These are phyloP conservation scores for Dryadomyces quercus-mongolicae DNA, from an alignment of 2,329 filamentous ascomycete genomes.

Conservation along the genomic window DNA sequence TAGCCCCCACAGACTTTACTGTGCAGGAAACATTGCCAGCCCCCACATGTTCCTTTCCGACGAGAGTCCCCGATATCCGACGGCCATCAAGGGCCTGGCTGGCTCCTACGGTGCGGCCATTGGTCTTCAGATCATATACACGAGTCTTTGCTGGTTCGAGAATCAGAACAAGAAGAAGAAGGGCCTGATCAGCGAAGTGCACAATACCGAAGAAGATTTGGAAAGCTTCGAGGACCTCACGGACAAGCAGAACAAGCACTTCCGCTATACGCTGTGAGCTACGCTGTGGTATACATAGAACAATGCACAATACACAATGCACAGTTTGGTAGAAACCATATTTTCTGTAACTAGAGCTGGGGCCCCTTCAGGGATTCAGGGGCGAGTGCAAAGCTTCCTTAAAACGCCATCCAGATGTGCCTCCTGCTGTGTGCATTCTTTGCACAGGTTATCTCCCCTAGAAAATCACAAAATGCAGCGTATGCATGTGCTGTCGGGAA, in stretches of 20 bases:
- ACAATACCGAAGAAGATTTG: conserved; percentile 6
- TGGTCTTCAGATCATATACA: conserved; percentile 8
- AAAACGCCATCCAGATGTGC: neutral
- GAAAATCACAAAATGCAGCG: neutral
- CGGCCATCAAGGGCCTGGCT: conserved; percentile 10
- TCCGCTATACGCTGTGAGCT: conserved; percentile 7
- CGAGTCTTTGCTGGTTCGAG: conserved; percentile 7
- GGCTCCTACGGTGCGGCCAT: conserved; percentile 10
- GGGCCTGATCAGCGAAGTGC: conserved; percentile 2
- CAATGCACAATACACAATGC: too few relatives aligned
- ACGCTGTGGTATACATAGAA: too few relatives aligned
- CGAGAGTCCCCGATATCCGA: conserved; percentile 9
- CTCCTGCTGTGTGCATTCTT: neutral
- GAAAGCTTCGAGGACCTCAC: conserved; percentile 10
- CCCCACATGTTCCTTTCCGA: conserved; percentile 10
- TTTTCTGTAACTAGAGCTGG: neutral
- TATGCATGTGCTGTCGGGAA: neutral
- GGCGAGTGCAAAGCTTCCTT: neutral
- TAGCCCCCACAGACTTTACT: neutral
- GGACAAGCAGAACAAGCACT: conserved; percentile 12
- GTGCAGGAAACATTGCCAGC: conserved; percentile 10
- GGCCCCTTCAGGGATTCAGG: neutral
- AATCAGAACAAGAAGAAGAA: conserved; percentile 7
- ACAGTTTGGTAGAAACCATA: neutral
- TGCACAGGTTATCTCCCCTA: neutral